Evolutionary conservation across 2,329 filamentous ascomycete species (phyloP).

Genomic region (Aspergillus thermomutatus): DNA sequence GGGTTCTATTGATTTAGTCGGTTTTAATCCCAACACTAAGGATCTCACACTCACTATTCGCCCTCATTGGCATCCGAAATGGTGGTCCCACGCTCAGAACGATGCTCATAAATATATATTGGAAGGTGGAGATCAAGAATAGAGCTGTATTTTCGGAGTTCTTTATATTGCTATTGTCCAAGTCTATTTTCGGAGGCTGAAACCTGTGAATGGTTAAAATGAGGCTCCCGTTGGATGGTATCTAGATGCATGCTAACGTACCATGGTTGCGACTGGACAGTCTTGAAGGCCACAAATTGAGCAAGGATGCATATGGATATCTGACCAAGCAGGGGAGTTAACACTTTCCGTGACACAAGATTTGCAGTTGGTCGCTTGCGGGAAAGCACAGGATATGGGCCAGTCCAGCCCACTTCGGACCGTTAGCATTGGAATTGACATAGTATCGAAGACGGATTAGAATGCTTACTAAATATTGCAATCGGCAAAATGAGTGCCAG

Average conservation of each 20-base stretch:
- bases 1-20: conserved; percentile 56
- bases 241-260: conserved; percentile 35
- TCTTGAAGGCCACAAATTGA: conserved; percentile 70
- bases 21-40: neutral
- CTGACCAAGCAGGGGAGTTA: conserved; percentile 84
- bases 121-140: conserved; percentile 87
- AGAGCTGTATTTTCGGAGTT: conserved; percentile 93
- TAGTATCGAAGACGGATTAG: neutral
- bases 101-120: conserved; percentile 88
- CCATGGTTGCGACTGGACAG: conserved; percentile 78
- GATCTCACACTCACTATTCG: conserved; percentile 64
- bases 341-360: conserved; percentile 86
- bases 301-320: conserved; percentile 76
- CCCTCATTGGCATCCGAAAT: conserved; percentile 74
- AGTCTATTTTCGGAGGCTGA: conserved; percentile 72
- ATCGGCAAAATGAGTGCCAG: conserved; percentile 89
- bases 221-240: neutral
- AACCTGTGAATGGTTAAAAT: conserved; percentile 53
- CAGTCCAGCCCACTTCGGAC: conserved; percentile 81
- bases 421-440: conserved; percentile 3
- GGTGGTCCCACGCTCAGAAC: conserved; percentile 89
- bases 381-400: conserved; percentile 71
- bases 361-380: conserved; percentile 87
- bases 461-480: conserved; percentile 76
- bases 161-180: conserved; percentile 75